Percentiles rank a stretch among this genome's conserved stretches.
phyloP scores from a whole-genome alignment of 2,329 filamentous ascomycete species.

The Fusarium decemcellulare region DNA sequence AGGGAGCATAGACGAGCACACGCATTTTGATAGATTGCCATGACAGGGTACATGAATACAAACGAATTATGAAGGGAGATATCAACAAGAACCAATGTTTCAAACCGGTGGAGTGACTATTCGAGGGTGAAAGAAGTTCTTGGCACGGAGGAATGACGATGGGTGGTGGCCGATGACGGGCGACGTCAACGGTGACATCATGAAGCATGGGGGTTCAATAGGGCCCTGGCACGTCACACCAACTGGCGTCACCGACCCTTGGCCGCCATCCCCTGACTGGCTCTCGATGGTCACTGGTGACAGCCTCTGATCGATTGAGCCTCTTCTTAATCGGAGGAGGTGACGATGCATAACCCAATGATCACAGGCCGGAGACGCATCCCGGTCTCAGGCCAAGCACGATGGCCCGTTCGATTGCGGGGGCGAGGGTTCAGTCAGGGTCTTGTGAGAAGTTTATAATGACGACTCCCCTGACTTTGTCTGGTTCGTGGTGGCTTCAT shows the following conservation, averaged over 20 bases:
- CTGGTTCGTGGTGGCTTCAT: neutral
- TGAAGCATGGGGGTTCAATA: conserved; percentile 25
- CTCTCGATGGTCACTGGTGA: neutral
- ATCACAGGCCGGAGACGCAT: neutral
- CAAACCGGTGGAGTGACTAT: neutral
- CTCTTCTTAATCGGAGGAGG: conserved; percentile 7
- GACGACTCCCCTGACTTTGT: neutral
- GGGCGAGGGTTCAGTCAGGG: neutral
- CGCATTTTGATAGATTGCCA: neutral
- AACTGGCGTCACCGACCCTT: conserved; percentile 21
- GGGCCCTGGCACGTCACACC: conserved; percentile 24
- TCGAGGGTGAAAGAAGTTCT: neutral
- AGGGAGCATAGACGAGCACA: neutral
- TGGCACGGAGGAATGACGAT: conserved; percentile 30
- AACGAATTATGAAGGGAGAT: neutral
- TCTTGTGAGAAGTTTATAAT: conserved; percentile 23
- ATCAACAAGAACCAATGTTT: too few species aligned
- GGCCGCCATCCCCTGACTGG: neutral
- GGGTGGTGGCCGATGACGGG: conserved; percentile 6
- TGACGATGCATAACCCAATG: neutral
- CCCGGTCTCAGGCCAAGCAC: too few species aligned
- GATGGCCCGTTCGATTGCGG: neutral
- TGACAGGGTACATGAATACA: neutral
- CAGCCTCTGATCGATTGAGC: conserved; percentile 1
- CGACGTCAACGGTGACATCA: conserved; percentile 46